Percentiles rank a stretch among this genome's conserved stretches.
phyloP scores from a whole-genome alignment of 2,329 filamentous ascomycete species.

The Ascochyta rabiei region DNA sequence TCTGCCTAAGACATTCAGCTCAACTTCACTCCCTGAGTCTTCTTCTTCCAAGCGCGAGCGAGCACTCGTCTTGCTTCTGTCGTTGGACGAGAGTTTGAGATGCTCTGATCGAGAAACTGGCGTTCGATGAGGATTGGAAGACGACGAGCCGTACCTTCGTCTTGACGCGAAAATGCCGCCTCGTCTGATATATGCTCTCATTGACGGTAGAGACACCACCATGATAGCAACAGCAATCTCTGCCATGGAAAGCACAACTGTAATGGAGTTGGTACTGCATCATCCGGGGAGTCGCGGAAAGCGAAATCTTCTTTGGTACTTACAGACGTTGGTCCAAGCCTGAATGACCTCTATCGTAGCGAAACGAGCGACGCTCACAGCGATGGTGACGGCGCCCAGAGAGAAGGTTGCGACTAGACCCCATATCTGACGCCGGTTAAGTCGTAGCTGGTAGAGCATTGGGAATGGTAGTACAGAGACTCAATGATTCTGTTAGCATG shows the following conservation, averaged over 20 bases:
- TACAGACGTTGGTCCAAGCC: conserved; percentile 36
- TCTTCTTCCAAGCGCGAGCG: conserved; percentile 18
- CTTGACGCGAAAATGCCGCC: conserved; percentile 27
- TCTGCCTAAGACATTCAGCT: conserved; percentile 24
- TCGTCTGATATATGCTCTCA: conserved; percentile 29
- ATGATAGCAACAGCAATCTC: conserved; percentile 36
- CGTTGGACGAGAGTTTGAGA: conserved; percentile 11
- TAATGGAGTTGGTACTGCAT: conserved; percentile 1
- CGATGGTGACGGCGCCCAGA: conserved; percentile 29
- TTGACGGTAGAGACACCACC: conserved; percentile 32
- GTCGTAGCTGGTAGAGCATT: conserved; percentile 26
- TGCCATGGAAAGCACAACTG: conserved; percentile 35
- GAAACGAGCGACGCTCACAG: conserved; percentile 30
- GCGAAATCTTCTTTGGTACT: not conserved
- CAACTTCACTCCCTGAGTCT: conserved; percentile 31
- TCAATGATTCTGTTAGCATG: conserved; percentile 1
- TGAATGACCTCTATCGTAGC: conserved; percentile 29
- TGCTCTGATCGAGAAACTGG: conserved; percentile 12
- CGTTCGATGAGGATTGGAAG: conserved; percentile 15
- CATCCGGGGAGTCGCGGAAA: not conserved
- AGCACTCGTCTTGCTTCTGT: conserved; percentile 15
- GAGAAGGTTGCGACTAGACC: conserved; percentile 32
- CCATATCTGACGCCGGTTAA: conserved; percentile 28
- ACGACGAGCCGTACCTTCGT: conserved; percentile 22
- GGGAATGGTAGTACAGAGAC: conserved; percentile 33